A percentile compares a stretch with the other conserved stretches of the same genome.
phyloP scores from a whole-genome alignment of 257 asterid genomes.

The Fraxinus quadrangulata region DNA sequence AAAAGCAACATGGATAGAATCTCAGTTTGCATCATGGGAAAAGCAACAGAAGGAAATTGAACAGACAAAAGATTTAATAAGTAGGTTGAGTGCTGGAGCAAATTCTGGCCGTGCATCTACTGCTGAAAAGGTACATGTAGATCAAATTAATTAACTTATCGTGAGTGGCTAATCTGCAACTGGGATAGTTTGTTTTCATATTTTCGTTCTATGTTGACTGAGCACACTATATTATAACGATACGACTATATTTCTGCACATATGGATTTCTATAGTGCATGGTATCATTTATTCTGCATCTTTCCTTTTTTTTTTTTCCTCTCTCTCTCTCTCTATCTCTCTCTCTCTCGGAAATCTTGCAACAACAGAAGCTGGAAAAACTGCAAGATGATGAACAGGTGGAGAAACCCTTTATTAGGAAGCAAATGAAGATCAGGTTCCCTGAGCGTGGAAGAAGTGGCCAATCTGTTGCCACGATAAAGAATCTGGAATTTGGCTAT shows the following conservation, averaged over 20 bases:
- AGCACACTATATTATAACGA: neutral
- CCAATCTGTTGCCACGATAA: slow-evolving; percentile 57
- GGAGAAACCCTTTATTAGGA: slow-evolving; percentile 93
- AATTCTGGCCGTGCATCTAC: slow-evolving; percentile 96
- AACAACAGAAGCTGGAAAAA: slow-evolving; percentile 86
- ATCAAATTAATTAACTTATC: neutral
- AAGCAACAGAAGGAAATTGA: slow-evolving; percentile 94
- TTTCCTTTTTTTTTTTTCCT: neutral
- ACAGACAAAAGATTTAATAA: slow-evolving; percentile 69
- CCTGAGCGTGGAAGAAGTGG: slow-evolving; percentile 99
- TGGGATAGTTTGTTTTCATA: neutral
- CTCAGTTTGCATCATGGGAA: slow-evolving; percentile 95
- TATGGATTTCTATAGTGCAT: neutral
- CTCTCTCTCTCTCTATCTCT: no score
- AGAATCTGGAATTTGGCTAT: slow-evolving; percentile 69
- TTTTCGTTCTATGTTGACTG: neutral
- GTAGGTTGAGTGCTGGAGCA: slow-evolving; percentile 90
- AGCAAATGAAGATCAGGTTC: slow-evolving; percentile 97
- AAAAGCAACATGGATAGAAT: slow-evolving; percentile 78
- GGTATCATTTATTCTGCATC: neutral
- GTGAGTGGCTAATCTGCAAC: neutral
- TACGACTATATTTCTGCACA: no score
- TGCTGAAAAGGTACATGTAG: slow-evolving; percentile 74
- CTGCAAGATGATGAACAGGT: slow-evolving; percentile 86
- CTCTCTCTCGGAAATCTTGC: neutral